These are phyloP conservation scores for Claviceps digitariae DNA, from an alignment of 2,329 filamentous ascomycete genomes.

Conservation along the genomic window DNA sequence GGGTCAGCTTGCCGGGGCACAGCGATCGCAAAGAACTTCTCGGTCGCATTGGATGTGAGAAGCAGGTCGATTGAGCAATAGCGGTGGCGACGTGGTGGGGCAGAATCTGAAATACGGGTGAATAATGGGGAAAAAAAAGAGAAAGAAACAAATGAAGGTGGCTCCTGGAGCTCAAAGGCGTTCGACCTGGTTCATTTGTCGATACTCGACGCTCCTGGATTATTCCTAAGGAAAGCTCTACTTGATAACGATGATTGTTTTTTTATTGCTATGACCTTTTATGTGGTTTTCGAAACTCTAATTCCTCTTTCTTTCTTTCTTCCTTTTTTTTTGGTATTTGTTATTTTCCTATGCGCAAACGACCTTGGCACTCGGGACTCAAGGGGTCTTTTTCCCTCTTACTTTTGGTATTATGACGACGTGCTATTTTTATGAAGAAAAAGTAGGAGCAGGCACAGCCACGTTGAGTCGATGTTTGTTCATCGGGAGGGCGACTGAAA, in stretches of 20 bases:
- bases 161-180: slow-evolving; percentile 3
- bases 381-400: neutral
- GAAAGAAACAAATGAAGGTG: neutral
- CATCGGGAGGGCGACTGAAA: too few species aligned
- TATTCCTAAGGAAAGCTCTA: neutral
- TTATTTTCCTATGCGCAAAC: neutral
- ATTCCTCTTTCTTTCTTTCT: neutral
- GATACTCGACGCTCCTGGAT: neutral
- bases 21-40: slow-evolving; percentile 70
- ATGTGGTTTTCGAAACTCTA: neutral
- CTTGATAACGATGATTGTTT: neutral
- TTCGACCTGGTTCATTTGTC: slow-evolving; percentile 1
- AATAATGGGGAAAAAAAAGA: neutral
- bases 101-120: too few species aligned
- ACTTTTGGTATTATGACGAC: neutral
- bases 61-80: slow-evolving; percentile 40
- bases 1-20: slow-evolving; percentile 55
- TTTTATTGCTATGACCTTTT: neutral
- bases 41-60: slow-evolving; percentile 72
- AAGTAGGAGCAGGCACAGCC: neutral
- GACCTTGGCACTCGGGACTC: neutral
- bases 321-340: neutral
- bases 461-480: neutral
- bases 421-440: neutral
- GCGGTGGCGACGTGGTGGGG: neutral